Percentiles rank a stretch among this genome's conserved stretches.
Evolutionary conservation across 2,329 filamentous ascomycete species (phyloP).

Genomic region (Hypoxylon sp.): DNA sequence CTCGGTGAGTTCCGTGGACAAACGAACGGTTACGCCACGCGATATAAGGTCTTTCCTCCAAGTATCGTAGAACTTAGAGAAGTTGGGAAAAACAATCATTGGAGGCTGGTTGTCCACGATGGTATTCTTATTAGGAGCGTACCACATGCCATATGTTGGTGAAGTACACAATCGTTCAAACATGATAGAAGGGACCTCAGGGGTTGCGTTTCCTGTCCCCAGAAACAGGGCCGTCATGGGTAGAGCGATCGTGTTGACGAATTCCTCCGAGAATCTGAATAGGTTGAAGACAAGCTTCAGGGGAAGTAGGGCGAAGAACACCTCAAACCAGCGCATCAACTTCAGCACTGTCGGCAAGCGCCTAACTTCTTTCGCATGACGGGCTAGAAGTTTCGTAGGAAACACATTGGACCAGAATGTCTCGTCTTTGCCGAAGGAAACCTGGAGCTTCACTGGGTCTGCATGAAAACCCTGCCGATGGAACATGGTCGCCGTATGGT

Average conservation of each 20-base stretch:
- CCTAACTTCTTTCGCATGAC: slow-evolving; percentile 65
- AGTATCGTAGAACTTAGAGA: slow-evolving; percentile 68
- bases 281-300: slow-evolving; percentile 52
- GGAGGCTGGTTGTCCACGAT: slow-evolving; percentile 65
- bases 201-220: slow-evolving; percentile 55
- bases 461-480: slow-evolving; percentile 68
- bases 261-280: slow-evolving; percentile 55
- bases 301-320: slow-evolving; percentile 68
- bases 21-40: slow-evolving; percentile 66
- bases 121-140: slow-evolving; percentile 57
- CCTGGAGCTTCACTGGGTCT: slow-evolving; percentile 68
- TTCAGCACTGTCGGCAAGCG: slow-evolving; percentile 65
- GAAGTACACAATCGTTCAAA: slow-evolving; percentile 56
- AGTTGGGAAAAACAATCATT: slow-evolving; percentile 72
- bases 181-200: slow-evolving; percentile 55
- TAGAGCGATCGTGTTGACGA: slow-evolving; percentile 51
- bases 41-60: slow-evolving; percentile 66
- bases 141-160: slow-evolving; percentile 73
- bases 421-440: slow-evolving; percentile 70
- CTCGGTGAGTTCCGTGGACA: slow-evolving; percentile 67
- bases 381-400: slow-evolving; percentile 65
- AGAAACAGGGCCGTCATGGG: slow-evolving; percentile 58
- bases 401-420: slow-evolving; percentile 72
- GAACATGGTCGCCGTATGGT: slow-evolving; percentile 73
- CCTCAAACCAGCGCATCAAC: slow-evolving; percentile 66